Conservation (phyloP, 176 grass and related monocot genomes). For the Eragrostis nindensis region DNA sequence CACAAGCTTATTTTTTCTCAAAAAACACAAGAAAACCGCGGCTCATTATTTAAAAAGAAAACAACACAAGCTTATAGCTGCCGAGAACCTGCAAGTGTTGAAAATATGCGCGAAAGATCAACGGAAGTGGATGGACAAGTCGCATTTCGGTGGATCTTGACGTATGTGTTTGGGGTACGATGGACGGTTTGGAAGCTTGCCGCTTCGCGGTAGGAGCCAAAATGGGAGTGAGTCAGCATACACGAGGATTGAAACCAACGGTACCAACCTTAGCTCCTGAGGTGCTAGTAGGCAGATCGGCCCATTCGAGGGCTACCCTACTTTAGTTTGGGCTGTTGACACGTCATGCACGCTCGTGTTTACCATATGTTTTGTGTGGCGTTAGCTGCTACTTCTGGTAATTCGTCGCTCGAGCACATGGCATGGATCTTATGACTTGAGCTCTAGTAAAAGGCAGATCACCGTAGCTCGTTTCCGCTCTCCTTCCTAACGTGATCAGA, state of each 20-base stretch:
- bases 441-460: background rate
- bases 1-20: too few species aligned
- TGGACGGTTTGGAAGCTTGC: slow-evolving; percentile 37
- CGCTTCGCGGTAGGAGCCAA: background rate
- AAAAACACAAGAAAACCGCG: too few species aligned
- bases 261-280: background rate
- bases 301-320: too few species aligned
- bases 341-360: background rate
- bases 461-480: background rate
- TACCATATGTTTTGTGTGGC: background rate
- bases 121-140: background rate
- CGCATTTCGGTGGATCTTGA: background rate
- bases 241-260: background rate
- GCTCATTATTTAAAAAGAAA: too few species aligned
- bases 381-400: too few species aligned
- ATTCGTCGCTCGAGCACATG: too few species aligned
- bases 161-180: slow-evolving; percentile 4
- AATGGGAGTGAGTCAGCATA: slow-evolving; percentile 20
- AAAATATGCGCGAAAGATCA: background rate
- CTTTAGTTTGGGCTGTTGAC: background rate
- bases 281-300: background rate
- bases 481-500: background rate
- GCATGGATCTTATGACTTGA: background rate
- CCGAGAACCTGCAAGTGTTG: too few species aligned
- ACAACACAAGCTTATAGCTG: too few species aligned